Evolutionary conservation across 2,329 filamentous ascomycete genomes (phyloP).

Genomic region (Cercospora brassicicola): DNA sequence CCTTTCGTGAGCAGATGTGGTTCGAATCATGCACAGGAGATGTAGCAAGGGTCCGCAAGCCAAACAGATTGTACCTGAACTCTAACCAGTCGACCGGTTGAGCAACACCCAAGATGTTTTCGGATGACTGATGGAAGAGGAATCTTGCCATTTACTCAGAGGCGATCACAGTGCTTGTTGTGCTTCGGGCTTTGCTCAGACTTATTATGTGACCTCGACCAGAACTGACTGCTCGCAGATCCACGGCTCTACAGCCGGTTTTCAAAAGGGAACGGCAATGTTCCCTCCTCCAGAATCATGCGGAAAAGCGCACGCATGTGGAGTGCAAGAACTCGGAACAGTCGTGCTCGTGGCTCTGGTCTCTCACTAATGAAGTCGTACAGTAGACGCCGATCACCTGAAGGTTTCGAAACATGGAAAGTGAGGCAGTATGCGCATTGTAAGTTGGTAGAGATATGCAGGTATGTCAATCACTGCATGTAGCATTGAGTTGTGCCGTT

Average conservation of each 20-base stretch:
- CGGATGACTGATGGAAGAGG: not conserved
- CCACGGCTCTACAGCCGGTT: not conserved
- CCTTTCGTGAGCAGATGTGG: not conserved
- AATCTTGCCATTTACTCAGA: not conserved
- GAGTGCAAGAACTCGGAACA: not conserved
- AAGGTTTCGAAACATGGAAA: not conserved
- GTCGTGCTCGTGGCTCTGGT: not conserved
- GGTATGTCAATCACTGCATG: not conserved
- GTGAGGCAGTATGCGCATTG: not conserved
- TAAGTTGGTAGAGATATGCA: not conserved
- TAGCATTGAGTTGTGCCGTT: not conserved
- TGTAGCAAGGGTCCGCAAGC: not conserved
- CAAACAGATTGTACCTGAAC: not conserved
- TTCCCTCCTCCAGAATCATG: not conserved
- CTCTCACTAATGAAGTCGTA: not conserved
- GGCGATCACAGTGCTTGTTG: not conserved
- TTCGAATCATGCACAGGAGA: not conserved
- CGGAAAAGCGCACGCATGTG: not conserved
- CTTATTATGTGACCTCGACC: not conserved
- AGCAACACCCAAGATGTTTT: not conserved
- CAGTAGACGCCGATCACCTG: not conserved
- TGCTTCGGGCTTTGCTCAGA: not conserved
- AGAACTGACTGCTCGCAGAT: not conserved
- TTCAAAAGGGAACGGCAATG: not conserved
- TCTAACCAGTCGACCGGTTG: not conserved